phyloP scores from a whole-genome alignment of 495 filamentous ascomycete species.

The Entonaema liquescens region DNA sequence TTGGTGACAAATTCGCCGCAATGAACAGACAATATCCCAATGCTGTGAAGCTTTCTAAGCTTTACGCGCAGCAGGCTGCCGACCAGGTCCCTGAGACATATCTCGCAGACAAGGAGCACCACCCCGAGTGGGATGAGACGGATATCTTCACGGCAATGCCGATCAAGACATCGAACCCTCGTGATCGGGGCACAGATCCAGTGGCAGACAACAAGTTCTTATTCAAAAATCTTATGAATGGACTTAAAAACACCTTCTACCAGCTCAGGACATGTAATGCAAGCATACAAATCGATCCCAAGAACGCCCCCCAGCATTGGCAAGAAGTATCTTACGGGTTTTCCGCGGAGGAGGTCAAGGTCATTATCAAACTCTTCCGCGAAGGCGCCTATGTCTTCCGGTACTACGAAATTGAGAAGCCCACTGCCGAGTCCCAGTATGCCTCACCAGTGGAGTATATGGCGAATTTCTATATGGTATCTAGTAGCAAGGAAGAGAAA shows the following conservation, averaged over 20 bases:
- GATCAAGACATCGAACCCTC: constrained; percentile 92
- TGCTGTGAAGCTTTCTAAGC: constrained; percentile 87
- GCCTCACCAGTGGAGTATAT: constrained; percentile 86
- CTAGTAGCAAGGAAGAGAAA: constrained; percentile 94
- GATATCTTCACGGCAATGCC: constrained; percentile 97
- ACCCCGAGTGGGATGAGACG: constrained; percentile 95
- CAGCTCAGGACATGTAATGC: constrained; percentile 89
- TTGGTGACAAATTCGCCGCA: constrained; percentile 95
- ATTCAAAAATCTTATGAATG: constrained; percentile 98
- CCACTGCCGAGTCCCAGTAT: constrained; percentile 75
- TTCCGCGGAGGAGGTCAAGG: constrained; percentile 94
- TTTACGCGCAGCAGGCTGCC: constrained; percentile 69
- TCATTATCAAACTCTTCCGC: constrained; percentile 96
- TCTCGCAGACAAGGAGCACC: constrained; percentile 78
- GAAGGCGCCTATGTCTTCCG: constrained; percentile 95
- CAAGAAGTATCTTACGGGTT: constrained; percentile 95
- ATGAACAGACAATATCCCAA: constrained; percentile 98
- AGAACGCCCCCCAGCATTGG: constrained; percentile 88
- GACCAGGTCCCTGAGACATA: constrained; percentile 80
- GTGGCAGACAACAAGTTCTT: constrained; percentile 98
- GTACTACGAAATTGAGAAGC: constrained; percentile 91
- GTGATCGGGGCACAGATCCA: constrained; percentile 89
- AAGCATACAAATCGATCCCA: constrained; percentile 72
- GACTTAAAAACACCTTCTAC: constrained; percentile 95
- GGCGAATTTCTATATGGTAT: constrained; percentile 90